Evolutionary conservation across 2,329 filamentous ascomycete genomes (phyloP).

Genomic region (Penicillium sp.): DNA sequence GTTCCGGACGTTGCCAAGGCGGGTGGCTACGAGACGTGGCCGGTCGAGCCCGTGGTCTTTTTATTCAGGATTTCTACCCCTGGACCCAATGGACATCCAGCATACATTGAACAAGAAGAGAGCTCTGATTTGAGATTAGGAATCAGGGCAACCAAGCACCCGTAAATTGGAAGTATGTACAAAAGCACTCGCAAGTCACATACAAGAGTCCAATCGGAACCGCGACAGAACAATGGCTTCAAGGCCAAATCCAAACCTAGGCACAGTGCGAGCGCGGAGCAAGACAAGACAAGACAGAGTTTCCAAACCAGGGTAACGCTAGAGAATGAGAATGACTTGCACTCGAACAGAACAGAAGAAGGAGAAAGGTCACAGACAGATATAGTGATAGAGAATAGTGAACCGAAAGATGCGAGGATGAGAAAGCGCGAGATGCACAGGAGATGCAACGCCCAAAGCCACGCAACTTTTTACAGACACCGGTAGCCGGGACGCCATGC

Average conservation of each 20-base stretch:
- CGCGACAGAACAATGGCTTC: not conserved
- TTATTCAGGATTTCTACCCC: not conserved
- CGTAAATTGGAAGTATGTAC: slow-evolving; percentile 17
- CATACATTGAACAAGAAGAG: not conserved
- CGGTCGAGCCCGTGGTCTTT: not conserved
- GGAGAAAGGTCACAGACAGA: not conserved
- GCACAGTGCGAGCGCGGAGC: not conserved
- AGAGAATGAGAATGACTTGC: slow-evolving; percentile 22
- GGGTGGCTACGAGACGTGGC: not conserved
- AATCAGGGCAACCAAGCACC: slow-evolving; percentile 5
- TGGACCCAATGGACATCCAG: not conserved
- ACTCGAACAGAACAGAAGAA: slow-evolving; percentile 12
- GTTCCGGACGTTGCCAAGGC: not conserved
- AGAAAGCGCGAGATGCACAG: slow-evolving; percentile 1
- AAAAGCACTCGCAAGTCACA: slow-evolving; percentile 3
- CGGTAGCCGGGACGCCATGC: slow-evolving; percentile 7
- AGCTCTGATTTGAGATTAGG: not conserved
- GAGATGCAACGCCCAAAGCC: not conserved
- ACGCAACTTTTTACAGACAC: slow-evolving; percentile 8
- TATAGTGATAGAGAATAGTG: slow-evolving; percentile 17
- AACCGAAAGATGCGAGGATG: not conserved
- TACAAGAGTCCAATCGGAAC: not conserved
- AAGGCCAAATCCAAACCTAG: not conserved
- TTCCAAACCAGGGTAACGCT: slow-evolving; percentile 21
- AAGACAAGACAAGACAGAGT: slow-evolving; percentile 2